A percentile compares a stretch with the other conserved stretches of the same genome.
Evolutionary conservation across 2,329 filamentous ascomycete species (phyloP).

Genomic region (Microthyrium microscopicum): DNA sequence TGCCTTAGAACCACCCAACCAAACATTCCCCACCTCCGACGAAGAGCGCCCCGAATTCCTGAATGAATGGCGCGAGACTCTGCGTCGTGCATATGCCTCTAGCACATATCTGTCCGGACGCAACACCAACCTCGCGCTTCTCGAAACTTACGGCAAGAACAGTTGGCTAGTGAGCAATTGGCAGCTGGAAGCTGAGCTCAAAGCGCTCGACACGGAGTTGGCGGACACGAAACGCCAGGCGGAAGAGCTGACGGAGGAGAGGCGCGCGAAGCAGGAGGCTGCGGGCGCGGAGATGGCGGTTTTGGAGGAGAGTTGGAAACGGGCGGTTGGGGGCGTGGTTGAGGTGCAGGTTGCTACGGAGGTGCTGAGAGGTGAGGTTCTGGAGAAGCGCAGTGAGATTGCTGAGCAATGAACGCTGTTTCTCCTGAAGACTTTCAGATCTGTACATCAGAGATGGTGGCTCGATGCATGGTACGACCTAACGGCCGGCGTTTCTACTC

Average conservation of each 20-base stretch:
- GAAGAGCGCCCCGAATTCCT: slow-evolving; percentile 22
- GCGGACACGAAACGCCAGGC: slow-evolving; percentile 49
- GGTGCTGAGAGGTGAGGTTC: slow-evolving; percentile 46
- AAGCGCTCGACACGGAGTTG: slow-evolving; percentile 57
- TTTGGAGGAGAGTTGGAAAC: slow-evolving; percentile 64
- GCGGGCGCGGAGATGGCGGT: slow-evolving; percentile 55
- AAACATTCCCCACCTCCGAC: slow-evolving; percentile 20
- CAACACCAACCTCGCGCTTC: slow-evolving; percentile 48
- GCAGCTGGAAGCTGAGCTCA: slow-evolving; percentile 56
- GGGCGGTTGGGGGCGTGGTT: slow-evolving; percentile 59
- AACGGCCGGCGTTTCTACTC: too few relatives aligned
- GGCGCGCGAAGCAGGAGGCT: slow-evolving; percentile 53
- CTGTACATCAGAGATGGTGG: too few relatives aligned
- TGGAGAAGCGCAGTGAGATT: slow-evolving; percentile 41
- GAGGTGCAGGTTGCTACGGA: slow-evolving; percentile 80
- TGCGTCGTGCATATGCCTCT: slow-evolving; percentile 40
- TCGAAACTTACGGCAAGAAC: slow-evolving; percentile 72
- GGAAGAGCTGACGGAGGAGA: slow-evolving; percentile 54
- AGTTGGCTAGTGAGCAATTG: slow-evolving; percentile 81
- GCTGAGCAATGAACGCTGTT: too few relatives aligned
- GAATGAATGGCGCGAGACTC: slow-evolving; percentile 31
- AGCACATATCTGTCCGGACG: slow-evolving; percentile 40
- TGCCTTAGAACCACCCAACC: slow-evolving; percentile 40
- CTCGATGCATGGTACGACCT: too few relatives aligned
- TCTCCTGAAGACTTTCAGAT: too few relatives aligned